Base-by-base conservation (phyloP, 2,329 filamentous ascomycete genomes). In the Sordariomycetes sp. region DNA sequence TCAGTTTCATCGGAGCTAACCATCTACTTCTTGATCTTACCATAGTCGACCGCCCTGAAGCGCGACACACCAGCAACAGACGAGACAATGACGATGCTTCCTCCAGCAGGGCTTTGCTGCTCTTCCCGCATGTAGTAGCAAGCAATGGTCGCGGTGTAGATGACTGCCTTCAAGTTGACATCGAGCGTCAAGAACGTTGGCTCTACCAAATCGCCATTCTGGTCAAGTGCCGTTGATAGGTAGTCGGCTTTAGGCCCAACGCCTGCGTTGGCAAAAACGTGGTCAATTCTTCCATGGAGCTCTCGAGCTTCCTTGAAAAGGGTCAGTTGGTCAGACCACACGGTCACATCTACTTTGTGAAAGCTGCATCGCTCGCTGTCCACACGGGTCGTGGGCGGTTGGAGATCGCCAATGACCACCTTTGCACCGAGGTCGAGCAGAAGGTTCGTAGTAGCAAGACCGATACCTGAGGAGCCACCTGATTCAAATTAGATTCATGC, bases 201-300 rank as follows among this genome's bases (percentile, higher is more conserved):
- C 36, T 70, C 62, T 23, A 59, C 48, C 5, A 64, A 55, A 21
- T 72, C 60, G 1, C 68, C 69, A n/a, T 61, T 59, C 15, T 58
- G 61, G 32, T 75, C 66, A 8, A 66, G 49, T n/a, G 61, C 59
- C 3, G 59, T 54, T 4, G 55, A 55, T 3, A 74, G 41, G 40
- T 70, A 73, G 43, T 68, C 50, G 3, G 57, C 57, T 4, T 57
- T 57, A 8, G 65, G 63, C 1, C 54, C 56, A 20, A 77, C 54
- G 12, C 75, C 75, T 1, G 75, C 75, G 42, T 79, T 79, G 34
- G 82, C 76, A 47, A 87, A 86, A 6, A 85, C 84, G 50, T 83
- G 74, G 28, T 84, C 83, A 39, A 90, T 72, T 40, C 85, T 81
- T 47, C 87, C 83, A 41, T 83, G 72, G 34, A 84, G 77, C 9